Base-by-base conservation (phyloP, 352 stramenopile species). In the Globisporangium nunn region DNA sequence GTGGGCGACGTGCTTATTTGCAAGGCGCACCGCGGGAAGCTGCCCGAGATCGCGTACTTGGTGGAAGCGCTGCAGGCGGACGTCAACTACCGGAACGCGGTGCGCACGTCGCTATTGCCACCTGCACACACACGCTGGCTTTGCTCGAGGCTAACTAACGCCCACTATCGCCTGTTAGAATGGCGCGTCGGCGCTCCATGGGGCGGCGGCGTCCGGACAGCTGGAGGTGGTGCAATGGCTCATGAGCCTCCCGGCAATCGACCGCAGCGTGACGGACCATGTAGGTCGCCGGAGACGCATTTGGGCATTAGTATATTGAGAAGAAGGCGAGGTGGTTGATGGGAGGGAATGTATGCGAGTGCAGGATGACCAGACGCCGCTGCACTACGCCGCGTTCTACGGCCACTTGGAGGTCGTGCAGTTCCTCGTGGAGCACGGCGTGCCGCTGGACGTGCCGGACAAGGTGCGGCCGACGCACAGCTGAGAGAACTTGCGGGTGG, bases 381-480 rank as follows among this genome's bases (percentile, higher is more conserved):
- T 95, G 45, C 85, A 95, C 58, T 95, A 95, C 56, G 85, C 82
- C 1, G 85, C 85, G 15, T 95, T 95, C 61, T 93, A 93, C 46
- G 85, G 85, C 7, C 85, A 94, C 48, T 56, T 94, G 52, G 85
- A 95, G 62, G 85, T 95, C 33, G 85, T 95, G 52, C 85, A 93
- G 67, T 68, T 81, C 43, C 66, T 95, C 7, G 85, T 95, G 28
- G 82, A 93, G 58, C 76, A 89, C 23, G 83, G 80, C 15, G 84
- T 91, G 52, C 83, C 82, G 14, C 55, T 95, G n/a, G 83, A 93
- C 39, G 69, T 80, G 6, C 78, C 80, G 1, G 85, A 95, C 63
- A 95, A 93, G 63, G 68, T 83, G 18, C n/a, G 44, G 33, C 33
- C 6, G 33, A 8, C 33, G 33, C 0, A 4, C 6, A 37, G 33